A percentile compares a stretch with the other conserved stretches of the same genome.
These are phyloP conservation scores for Lachancea waltii DNA, from an alignment of 805 yeast genomes.

Conservation along the genomic window DNA sequence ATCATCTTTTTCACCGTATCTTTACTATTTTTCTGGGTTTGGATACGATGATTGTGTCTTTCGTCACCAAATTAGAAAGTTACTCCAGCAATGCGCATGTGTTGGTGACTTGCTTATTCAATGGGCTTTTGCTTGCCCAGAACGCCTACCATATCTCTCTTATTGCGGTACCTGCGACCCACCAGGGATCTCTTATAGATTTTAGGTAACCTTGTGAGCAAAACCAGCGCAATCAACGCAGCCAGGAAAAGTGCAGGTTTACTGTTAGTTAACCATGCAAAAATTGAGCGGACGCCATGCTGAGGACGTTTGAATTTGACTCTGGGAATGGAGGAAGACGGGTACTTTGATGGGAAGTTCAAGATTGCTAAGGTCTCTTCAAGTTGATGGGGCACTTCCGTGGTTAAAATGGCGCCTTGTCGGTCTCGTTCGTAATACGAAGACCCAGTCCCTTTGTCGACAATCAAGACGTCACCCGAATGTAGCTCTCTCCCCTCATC, in stretches of 20 bases:
- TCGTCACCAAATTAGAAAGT: background rate
- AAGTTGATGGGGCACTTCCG: conserved; percentile 32
- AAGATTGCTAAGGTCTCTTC: conserved; percentile 37
- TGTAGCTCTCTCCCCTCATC: conserved; percentile 26
- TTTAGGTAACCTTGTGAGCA: conserved; percentile 4
- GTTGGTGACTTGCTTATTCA: conserved; percentile 9
- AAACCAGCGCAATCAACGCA: background rate
- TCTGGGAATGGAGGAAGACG: conserved; percentile 10
- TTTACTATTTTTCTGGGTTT: conserved; percentile 45
- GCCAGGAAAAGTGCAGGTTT: too few species aligned
- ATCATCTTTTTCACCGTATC: conserved; percentile 41
- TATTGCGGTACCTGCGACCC: conserved; percentile 17
- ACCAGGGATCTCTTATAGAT: conserved; percentile 9
- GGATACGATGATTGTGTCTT: conserved; percentile 27
- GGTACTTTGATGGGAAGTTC: conserved; percentile 28
- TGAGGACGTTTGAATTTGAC: background rate
- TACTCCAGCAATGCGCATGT: background rate
- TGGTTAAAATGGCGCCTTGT: conserved; percentile 34
- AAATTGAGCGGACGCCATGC: background rate
- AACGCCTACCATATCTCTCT: conserved; percentile 20
- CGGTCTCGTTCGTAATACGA: conserved; percentile 32
- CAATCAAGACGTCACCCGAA: conserved; percentile 52
- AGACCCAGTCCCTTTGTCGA: conserved; percentile 36
- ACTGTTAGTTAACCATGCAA: too few species aligned
- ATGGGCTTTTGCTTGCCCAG: conserved; percentile 17